Evolutionary conservation across 2,329 filamentous ascomycete species (phyloP).

Genomic region (Colletotrichum orbiculare): DNA sequence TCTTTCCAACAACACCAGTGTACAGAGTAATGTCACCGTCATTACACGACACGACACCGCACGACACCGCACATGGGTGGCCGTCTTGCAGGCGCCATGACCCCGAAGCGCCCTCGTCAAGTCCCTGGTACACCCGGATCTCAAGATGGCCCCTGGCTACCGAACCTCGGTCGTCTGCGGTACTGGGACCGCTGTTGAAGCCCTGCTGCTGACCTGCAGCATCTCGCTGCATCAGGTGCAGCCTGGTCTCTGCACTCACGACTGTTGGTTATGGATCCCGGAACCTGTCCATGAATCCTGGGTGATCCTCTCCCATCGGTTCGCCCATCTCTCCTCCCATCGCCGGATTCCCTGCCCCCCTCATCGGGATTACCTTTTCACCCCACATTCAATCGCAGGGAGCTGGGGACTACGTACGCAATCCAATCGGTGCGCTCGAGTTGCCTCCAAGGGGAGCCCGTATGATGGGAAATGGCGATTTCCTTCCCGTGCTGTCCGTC

Average conservation of each 20-base stretch:
- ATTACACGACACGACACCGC: too few relatives aligned
- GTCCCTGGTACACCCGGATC: too few relatives aligned
- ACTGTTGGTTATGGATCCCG: too few relatives aligned
- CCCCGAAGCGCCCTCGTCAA: not conserved
- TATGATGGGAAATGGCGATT: not conserved
- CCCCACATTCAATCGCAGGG: slow-evolving; percentile 13
- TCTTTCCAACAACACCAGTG: too few relatives aligned
- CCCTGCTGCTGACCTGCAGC: slow-evolving; percentile 12
- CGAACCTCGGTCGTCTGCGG: not conserved
- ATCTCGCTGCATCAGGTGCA: slow-evolving; percentile 19
- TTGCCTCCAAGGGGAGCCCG: not conserved
- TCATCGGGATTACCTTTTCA: slow-evolving; percentile 17
- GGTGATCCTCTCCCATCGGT: not conserved
- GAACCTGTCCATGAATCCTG: too few relatives aligned
- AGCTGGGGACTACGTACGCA: slow-evolving; percentile 21
- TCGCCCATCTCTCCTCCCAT: not conserved
- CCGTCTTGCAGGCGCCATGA: too few relatives aligned
- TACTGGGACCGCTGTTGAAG: slow-evolving; percentile 11
- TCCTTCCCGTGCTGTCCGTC: slow-evolving; percentile 5
- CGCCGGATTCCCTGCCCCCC: slow-evolving; percentile 3
- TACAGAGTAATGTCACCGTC: too few relatives aligned
- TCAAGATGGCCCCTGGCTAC: not conserved
- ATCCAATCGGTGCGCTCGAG: slow-evolving; percentile 2
- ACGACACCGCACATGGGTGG: too few relatives aligned
- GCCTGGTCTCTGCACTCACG: not conserved